phyloP scores from a whole-genome alignment of 73 alveolate species.

The Breviolum minutum region DNA sequence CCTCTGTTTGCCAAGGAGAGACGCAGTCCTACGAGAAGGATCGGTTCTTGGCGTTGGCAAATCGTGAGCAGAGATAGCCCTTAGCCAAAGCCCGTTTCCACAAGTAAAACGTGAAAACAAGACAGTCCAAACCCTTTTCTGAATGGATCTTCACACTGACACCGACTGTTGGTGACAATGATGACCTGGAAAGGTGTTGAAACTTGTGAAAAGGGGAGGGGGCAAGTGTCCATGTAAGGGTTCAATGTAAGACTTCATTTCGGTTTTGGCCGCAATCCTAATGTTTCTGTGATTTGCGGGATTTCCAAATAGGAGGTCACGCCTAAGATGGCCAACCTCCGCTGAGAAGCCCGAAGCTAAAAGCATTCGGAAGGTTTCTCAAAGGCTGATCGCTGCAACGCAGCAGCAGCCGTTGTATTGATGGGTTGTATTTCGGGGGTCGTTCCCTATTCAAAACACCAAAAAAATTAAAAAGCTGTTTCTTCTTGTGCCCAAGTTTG shows the following conservation, averaged over 20 bases:
- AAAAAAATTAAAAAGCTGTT: too few species aligned
- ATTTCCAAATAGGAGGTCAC: neutral
- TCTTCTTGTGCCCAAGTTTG: too few species aligned
- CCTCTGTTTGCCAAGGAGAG: conserved; percentile 22
- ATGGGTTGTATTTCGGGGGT: neutral
- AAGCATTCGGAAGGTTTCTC: neutral
- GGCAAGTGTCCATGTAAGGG: too few species aligned
- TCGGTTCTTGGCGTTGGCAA: conserved; percentile 80
- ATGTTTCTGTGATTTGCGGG: neutral
- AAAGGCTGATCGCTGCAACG: neutral
- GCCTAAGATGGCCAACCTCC: neutral
- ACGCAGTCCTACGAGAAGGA: conserved; percentile 86
- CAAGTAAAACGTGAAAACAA: too few species aligned
- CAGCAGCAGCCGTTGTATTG: conserved; percentile 13
- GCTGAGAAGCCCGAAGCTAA: neutral
- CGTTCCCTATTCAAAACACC: too few species aligned
- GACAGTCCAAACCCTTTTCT: too few species aligned
- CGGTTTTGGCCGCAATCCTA: too few species aligned
- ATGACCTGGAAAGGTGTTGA: too few species aligned
- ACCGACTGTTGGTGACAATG: too few species aligned
- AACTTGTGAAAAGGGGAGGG: too few species aligned
- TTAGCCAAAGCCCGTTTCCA: neutral
- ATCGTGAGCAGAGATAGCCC: conserved; percentile 31
- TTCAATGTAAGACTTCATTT: too few species aligned
- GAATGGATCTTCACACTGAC: too few species aligned